phyloP scores from a whole-genome alignment of 179 eudicot species.

The Beta lomatogona region DNA sequence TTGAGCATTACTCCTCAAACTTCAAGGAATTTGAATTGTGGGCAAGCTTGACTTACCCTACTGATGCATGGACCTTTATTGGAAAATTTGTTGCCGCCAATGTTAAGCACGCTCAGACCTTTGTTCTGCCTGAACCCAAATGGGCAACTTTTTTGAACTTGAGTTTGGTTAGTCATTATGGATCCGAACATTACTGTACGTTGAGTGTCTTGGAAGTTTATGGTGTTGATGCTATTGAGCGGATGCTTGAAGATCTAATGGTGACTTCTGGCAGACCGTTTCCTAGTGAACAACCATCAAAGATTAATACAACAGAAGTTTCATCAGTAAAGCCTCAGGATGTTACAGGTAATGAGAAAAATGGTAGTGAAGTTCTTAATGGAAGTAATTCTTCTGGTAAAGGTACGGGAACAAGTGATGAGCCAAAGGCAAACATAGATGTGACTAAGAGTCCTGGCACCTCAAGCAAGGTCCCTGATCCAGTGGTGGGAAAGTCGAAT shows the following conservation, averaged over 20 bases:
- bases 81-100: conserved; percentile 87
- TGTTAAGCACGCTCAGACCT: conserved; percentile 74
- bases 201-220: conserved; percentile 80
- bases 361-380: conserved; percentile 35
- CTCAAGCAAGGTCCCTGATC: conserved; percentile 49
- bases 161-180: conserved; percentile 69
- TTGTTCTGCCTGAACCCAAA: conserved; percentile 79
- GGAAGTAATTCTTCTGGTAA: conserved; percentile 31
- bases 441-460: conserved; percentile 38
- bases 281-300: conserved; percentile 31
- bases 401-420: conserved; percentile 40
- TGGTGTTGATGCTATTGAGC: conserved; percentile 91
- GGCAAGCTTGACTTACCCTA: conserved; percentile 80
- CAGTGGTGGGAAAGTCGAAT: conserved; percentile 61
- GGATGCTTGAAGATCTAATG: conserved; percentile 92
- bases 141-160: conserved; percentile 81
- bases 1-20: conserved; percentile 89
- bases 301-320: conserved; percentile 44
- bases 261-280: conserved; percentile 47
- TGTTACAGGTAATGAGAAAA: conserved; percentile 32
- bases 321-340: conserved; percentile 38
- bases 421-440: conserved; percentile 32
- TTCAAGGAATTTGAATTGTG: conserved; percentile 80
- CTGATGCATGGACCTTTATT: conserved; percentile 63
- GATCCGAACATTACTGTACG: conserved; percentile 89